Evolutionary conservation across 768 basidiomycete species (phyloP).

Genomic region (Sporobolomyces phaffii): DNA sequence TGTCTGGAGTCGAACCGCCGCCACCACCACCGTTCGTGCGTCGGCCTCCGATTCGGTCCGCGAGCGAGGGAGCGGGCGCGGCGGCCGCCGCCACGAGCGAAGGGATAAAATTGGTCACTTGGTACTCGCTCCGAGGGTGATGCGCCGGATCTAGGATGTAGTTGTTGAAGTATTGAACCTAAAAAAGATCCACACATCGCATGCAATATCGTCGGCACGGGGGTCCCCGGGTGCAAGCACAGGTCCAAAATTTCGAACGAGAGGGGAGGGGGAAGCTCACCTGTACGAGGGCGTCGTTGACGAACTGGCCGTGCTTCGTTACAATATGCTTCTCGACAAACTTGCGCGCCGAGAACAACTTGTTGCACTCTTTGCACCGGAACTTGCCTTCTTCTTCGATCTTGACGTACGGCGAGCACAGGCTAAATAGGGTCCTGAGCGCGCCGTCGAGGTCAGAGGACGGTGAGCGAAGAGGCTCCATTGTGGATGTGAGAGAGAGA

Average conservation of each 20-base stretch:
- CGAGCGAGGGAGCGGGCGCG: conserved; percentile 7
- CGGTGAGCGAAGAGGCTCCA: conserved; percentile 2
- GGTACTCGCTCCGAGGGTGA: conserved; percentile 49
- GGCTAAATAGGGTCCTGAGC: conserved; percentile 69
- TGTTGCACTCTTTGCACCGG: conserved; percentile 86
- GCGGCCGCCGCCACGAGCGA: conserved; percentile 7
- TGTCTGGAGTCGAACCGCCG: too few relatives aligned
- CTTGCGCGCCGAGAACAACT: conserved; percentile 92
- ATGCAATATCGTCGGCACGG: too few relatives aligned
- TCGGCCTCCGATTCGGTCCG: conserved; percentile 16
- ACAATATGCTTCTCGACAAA: conserved; percentile 97
- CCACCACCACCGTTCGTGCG: not conserved
- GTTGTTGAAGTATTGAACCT: conserved; percentile 80
- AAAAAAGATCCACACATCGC: too few relatives aligned
- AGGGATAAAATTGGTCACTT: conserved; percentile 19
- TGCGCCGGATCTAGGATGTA: conserved; percentile 94
- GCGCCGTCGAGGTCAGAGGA: conserved; percentile 25
- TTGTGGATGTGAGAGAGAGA: not conserved
- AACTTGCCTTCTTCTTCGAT: conserved; percentile 96
- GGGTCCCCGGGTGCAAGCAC: too few relatives aligned
- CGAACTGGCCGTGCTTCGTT: conserved; percentile 79
- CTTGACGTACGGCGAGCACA: conserved; percentile 73
- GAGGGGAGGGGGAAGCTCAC: conserved; percentile 50
- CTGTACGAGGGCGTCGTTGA: conserved; percentile 69
- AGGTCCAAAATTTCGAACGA: conserved; percentile 3